These are phyloP conservation scores for Cylindrotheca closterium DNA, from an alignment of 108 stramenopile genomes.

Conservation along the genomic window DNA sequence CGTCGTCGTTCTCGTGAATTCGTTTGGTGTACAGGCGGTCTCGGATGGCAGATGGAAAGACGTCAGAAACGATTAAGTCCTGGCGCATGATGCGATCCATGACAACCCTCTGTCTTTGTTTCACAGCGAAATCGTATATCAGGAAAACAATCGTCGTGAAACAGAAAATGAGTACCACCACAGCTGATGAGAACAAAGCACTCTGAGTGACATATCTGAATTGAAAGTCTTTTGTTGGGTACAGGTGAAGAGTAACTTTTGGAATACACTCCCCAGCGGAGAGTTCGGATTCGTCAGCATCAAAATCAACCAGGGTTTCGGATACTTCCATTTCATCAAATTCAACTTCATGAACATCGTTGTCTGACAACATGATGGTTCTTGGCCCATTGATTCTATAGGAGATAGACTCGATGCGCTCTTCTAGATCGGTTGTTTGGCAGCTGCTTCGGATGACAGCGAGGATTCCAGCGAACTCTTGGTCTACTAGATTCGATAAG, in stretches of 20 bases:
- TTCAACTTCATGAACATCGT: slow-evolving; percentile 51
- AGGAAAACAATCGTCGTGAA: no score
- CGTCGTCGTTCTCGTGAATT: neutral
- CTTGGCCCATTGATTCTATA: slow-evolving; percentile 43
- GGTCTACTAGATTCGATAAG: neutral
- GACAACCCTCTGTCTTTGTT: slow-evolving; percentile 4
- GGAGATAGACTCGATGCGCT: slow-evolving; percentile 26
- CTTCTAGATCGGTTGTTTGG: neutral
- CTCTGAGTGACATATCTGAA: neutral
- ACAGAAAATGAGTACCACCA: slow-evolving; percentile 1
- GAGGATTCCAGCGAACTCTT: neutral
- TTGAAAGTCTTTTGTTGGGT: slow-evolving; percentile 8
- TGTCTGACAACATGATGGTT: slow-evolving; percentile 42
- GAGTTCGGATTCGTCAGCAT: neutral
- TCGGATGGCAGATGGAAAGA: no score
- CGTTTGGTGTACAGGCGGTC: neutral
- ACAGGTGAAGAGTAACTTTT: neutral
- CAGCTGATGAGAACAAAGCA: neutral
- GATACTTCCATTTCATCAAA: slow-evolving; percentile 28
- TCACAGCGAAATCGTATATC: slow-evolving; percentile 9
- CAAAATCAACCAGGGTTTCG: neutral
- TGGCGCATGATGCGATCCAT: neutral
- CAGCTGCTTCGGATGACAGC: neutral
- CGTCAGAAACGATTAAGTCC: slow-evolving; percentile 6
- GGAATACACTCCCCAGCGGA: neutral